Evolutionary conservation across 768 basidiomycete genomes (phyloP), one percentile per base, ranked within the genome.

Genomic region (Tephrocybe sp.): DNA sequence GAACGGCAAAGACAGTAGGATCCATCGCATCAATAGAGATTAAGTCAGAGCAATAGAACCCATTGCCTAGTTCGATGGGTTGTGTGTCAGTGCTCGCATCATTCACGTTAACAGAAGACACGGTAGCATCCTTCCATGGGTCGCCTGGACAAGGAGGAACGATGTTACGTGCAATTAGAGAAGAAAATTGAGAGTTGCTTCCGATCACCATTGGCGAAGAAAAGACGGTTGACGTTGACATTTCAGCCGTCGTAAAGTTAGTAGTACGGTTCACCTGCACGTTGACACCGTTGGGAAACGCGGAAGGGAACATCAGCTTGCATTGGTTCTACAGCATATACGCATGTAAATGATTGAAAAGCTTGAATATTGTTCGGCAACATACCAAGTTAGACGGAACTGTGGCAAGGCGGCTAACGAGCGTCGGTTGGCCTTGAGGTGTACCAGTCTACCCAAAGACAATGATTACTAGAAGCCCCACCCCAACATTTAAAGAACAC

Each of bases 141-240:
- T 13, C 35, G 17, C 35, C 35, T 36, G 17, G 35, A 5, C 11
- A 36, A 36, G 17, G 35, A 14, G 10, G 35, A 14, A 17, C 35
- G 19, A 74, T 26, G 7, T 26, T 26, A 26, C 4, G 26, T 7
- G 26, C 26, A 26, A 26, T 26, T 26, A 7, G 7, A 26, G 7
- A 4, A 26, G 26, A 26, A 26, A 26, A 26, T 3, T 26, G 7
- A 7, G 26, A 26, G 26, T 26, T n/a, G n/a, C 83, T 54, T 59
- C 85, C 84, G 80, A 43, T 72, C 69, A 36, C 84, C 85, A 42
- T 83, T 87, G 36, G 82, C 82, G 54, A 85, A 86, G 73, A 87
- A 84, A 1, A 87, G 68, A 20, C 74, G 72, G 22, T 80, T 69
- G 30, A 77, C 68, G 23, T 71, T 63, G 22, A 84, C 77, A 53